Evolutionary conservation across 305 asterid species (phyloP), one percentile per base, ranked within the genome.

Genomic region (Ilex paraguariensis): DNA sequence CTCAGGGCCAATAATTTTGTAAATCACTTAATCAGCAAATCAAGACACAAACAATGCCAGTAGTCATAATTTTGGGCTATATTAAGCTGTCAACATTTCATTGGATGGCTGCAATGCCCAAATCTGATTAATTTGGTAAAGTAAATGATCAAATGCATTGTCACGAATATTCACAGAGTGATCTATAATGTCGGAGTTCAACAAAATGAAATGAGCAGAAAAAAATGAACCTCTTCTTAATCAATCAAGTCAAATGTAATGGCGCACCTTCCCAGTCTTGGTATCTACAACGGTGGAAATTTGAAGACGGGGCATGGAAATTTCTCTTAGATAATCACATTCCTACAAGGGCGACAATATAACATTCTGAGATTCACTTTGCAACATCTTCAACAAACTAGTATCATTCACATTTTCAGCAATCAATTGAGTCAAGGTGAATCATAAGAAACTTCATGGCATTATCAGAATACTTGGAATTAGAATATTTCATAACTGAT

Each of bases 211-310:
- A 49, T 11, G 16, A 49, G 16, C 14, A 49, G 16, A n/a, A n/a
- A 49, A 49, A 4, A 49, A 12, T 49, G 15, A 49, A 13, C 13
- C 53, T 5, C 11, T 12, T 5, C 7, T 5, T 49, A 11, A 7
- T 49, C 4, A 12, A 49, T 21, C 15, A 30, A 17, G 10, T 46
- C 52, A 55, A 66, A 66, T 63, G 28, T 54, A 49, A 45, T 69
- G 13, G 46, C 75, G 42, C 65, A 90, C 97, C 95, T 87, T 87
- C 73, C 97, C 97, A 46, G 97, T 85, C 77, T 66, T 88, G 71
- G 84, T 64, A 68, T 90, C 97, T 61, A 90, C 97, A 49, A 90
- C 97, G 4, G 96, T 85, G 57, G 97, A 90, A 72, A 79, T 68
- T 61, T 75, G 77, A 54, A 87, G 89, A 66, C 87, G 97, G 61